A percentile compares a stretch with the other conserved stretches of the same genome.
phyloP scores from a whole-genome alignment of 1,139 yeast species.

The Nakaseomyces delphensis region DNA sequence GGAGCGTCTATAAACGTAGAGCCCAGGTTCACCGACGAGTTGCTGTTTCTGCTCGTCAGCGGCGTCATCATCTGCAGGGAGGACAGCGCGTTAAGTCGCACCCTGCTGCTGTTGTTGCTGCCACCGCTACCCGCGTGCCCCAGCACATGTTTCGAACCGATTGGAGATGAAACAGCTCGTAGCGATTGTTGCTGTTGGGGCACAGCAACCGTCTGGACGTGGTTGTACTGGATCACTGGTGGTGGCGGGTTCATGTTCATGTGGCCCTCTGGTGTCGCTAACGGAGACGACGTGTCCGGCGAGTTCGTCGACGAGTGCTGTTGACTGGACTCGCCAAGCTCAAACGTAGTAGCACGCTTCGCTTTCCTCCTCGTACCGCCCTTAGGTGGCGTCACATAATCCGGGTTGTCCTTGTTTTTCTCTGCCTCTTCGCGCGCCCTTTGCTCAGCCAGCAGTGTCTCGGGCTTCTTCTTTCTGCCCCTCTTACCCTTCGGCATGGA shows the following conservation, averaged over 20 bases:
- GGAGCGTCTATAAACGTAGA: constrained; percentile 4
- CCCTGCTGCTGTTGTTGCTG: constrained; percentile 17
- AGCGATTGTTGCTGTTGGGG: not conserved
- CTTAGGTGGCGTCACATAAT: constrained; percentile 1
- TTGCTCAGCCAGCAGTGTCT: constrained; percentile 6
- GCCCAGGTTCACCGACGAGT: constrained; percentile 1
- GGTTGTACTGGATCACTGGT: constrained; percentile 1
- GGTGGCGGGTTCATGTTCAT: constrained; percentile 17
- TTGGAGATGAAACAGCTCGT: constrained; percentile 4
- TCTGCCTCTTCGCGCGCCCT: constrained; percentile 2
- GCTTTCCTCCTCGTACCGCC: constrained; percentile 6
- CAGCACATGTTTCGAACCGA: constrained; percentile 17
- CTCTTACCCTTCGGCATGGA: constrained; percentile 45
- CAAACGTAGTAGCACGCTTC: constrained; percentile 3
- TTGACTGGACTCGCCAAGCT: constrained; percentile 3
- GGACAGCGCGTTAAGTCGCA: constrained; percentile 30
- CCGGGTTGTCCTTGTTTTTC: not conserved
- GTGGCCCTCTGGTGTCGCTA: too few species aligned
- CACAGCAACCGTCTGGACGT: too few species aligned
- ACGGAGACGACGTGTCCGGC: not conserved
- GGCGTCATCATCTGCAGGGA: constrained; percentile 37
- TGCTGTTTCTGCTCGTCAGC: constrained; percentile 9
- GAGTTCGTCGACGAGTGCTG: constrained; percentile 4
- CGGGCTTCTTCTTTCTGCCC: constrained; percentile 38
- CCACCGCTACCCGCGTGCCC: constrained; percentile 10